Conservation (phyloP, 2,329 filamentous ascomycete species). For the Knufia fluminis region DNA sequence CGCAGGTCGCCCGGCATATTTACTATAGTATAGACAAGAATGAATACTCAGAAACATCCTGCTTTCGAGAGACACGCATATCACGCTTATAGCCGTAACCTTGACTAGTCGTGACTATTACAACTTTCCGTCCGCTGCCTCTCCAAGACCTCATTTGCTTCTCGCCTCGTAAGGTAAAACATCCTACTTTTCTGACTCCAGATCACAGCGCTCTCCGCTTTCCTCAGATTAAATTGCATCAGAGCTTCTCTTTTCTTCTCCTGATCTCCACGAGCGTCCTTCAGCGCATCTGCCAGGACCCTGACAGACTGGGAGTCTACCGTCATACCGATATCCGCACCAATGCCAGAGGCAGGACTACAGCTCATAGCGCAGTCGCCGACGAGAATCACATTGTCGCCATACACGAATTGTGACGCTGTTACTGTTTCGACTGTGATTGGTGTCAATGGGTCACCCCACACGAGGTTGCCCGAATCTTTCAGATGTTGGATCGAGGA, state of each 20-base stretch:
- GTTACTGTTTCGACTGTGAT: background rate
- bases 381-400: background rate
- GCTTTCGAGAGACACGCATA: too few species aligned
- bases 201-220: conserved; percentile 3
- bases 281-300: background rate
- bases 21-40: too few species aligned
- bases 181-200: background rate
- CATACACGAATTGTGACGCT: background rate
- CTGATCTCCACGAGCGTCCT: background rate
- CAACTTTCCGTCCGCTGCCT: background rate
- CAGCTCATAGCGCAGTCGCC: conserved; percentile 4
- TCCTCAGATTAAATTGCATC: conserved; percentile 1
- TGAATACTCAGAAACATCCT: too few species aligned
- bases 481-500: background rate
- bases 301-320: background rate
- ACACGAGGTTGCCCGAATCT: background rate
- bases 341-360: background rate
- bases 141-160: background rate
- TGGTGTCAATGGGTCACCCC: background rate
- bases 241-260: background rate
- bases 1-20: too few species aligned
- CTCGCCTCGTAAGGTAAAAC: background rate
- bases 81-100: too few species aligned
- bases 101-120: too few species aligned
- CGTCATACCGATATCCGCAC: background rate